These are phyloP conservation scores for Coprinopsis marcescibilis DNA, from an alignment of 768 basidiomycete genomes.

Conservation along the genomic window DNA sequence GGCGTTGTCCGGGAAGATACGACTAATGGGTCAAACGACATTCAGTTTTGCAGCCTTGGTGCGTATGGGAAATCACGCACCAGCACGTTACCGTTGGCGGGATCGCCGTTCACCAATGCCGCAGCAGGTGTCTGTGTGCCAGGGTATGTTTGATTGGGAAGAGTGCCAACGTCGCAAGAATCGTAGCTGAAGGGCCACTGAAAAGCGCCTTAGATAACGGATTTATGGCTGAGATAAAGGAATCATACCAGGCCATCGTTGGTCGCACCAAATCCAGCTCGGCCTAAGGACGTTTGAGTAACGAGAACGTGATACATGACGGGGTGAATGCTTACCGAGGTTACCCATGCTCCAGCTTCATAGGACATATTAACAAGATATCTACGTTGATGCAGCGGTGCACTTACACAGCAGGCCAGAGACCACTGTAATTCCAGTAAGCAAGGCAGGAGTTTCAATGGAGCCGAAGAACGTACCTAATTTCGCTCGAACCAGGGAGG, in stretches of 20 bases:
- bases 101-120: conserved; percentile 40
- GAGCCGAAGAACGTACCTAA: conserved; percentile 25
- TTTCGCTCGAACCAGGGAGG: conserved; percentile 54
- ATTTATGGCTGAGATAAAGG: neutral
- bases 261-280: conserved; percentile 70
- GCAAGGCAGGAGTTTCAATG: neutral
- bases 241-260: conserved; percentile 57
- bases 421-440: conserved; percentile 15
- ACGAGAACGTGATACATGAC: neutral
- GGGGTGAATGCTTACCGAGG: conserved; percentile 33
- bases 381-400: neutral
- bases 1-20: conserved; percentile 62
- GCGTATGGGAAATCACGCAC: conserved; percentile 14
- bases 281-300: conserved; percentile 31
- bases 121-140: conserved; percentile 45
- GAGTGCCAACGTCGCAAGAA: conserved; percentile 75
- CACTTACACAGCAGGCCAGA: conserved; percentile 32
- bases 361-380: conserved; percentile 16
- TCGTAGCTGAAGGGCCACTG: conserved; percentile 71
- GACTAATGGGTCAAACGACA: conserved; percentile 34
- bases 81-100: conserved; percentile 31
- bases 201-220: neutral
- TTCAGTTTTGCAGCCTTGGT: neutral
- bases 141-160: conserved; percentile 70
- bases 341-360: conserved; percentile 42